Base-by-base conservation (phyloP, 1,284 basidiomycete genomes). In the Ceratobasidium sp. region DNA sequence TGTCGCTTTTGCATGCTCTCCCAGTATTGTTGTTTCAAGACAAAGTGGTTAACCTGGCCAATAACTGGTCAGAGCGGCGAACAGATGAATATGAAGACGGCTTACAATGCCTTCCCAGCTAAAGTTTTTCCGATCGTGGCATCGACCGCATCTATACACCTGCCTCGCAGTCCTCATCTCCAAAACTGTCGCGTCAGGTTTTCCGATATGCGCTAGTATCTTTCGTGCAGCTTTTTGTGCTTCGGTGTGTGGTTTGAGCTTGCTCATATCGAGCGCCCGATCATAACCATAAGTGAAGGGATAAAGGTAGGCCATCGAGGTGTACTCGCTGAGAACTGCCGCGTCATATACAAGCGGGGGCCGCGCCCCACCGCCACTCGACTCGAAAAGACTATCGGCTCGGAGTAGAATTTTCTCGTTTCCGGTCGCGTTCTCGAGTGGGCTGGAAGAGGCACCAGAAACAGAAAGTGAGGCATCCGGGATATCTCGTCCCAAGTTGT, bases 51-150 rank as follows among this genome's bases (percentile, higher is more conserved):
- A n/a, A 73, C 70, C 70, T 73, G 26, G 15, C 9, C 3, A 61
- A 9, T n/a, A n/a, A 56, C 13, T 10, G 28, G 70, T 50, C 20
- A 28, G 26, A n/a, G 13, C 6, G 12, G 13, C 28, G 12, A 20
- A 57, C 13, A 9, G 6, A 28, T 15, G n/a, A 42, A 42, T n/a
- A n/a, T n/a, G 26, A 50, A 15, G 5, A 20, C n/a, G n/a, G 52
- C 70, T 23, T 20, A 73, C 70, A 1, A 73, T 73, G 15, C 48
- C 70, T 52, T 73, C 70, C 70, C 70, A 73, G 20, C 42, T 62
- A 6, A 1, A 46, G 42, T 13, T 5, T 12, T 26, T n/a, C 17
- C 13, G n/a, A 2, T 48, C 70, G 26, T 73, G 57, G 23, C 70
- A 73, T 28, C 70, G 40, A 9, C 57, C 70, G 38, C 70, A 73